Percentiles rank a stretch among this genome's conserved stretches.
Conservation (phyloP, 345 rosid genomes). For the Conringia planisiliqua region DNA sequence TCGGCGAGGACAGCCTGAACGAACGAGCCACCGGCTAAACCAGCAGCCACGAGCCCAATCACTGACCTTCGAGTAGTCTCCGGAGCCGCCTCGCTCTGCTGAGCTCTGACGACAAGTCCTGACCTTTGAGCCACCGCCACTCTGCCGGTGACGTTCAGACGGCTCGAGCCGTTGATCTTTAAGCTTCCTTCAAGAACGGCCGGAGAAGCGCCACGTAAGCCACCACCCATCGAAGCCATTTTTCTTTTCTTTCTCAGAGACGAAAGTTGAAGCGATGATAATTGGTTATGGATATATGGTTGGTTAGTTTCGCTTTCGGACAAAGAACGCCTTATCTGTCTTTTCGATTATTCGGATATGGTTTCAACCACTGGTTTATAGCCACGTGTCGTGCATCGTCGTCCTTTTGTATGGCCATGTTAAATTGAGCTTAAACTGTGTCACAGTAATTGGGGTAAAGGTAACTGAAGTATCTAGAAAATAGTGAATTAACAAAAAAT, state of each 20-base stretch:
- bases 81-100: constrained; percentile 42
- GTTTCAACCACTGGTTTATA: constrained; percentile 24
- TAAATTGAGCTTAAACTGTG: constrained; percentile 11
- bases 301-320: constrained; percentile 17
- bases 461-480: too few relatives aligned
- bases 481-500: too few relatives aligned
- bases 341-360: constrained; percentile 46
- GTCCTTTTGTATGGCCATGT: constrained; percentile 3
- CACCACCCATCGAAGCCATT: constrained; percentile 45
- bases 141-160: constrained; percentile 31
- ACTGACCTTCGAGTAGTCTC: constrained; percentile 75
- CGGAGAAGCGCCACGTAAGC: constrained; percentile 64
- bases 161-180: constrained; percentile 52
- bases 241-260: background rate
- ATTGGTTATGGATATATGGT: constrained; percentile 39
- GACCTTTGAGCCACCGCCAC: constrained; percentile 35
- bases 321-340: constrained; percentile 38
- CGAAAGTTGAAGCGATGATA: constrained; percentile 35
- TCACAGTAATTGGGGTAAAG: too few relatives aligned
- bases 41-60: constrained; percentile 69
- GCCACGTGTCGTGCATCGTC: background rate
- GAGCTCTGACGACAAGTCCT: constrained; percentile 56
- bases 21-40: constrained; percentile 65
- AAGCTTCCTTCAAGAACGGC: constrained; percentile 68
- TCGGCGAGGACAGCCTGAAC: constrained; percentile 78